These are phyloP conservation scores for Cladosporium sp. DNA, from an alignment of 2,329 filamentous ascomycete genomes.

Conservation along the genomic window DNA sequence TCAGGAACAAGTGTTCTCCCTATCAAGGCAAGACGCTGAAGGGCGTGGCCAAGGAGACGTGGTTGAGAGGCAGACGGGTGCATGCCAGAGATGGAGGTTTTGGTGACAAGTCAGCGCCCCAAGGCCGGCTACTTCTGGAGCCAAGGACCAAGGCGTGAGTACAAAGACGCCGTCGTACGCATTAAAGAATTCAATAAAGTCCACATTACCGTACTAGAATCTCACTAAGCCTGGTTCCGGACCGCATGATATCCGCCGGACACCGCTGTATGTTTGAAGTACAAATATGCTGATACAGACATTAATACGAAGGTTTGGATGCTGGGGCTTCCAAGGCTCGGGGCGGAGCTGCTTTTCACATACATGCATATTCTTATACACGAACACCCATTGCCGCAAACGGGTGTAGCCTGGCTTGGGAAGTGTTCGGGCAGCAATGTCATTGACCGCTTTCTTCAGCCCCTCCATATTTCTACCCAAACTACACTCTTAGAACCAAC, in stretches of 20 bases:
- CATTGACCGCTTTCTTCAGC: slow-evolving; percentile 3
- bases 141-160: slow-evolving; percentile 33
- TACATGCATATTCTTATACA: too few species aligned
- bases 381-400: too few species aligned
- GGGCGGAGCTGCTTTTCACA: too few species aligned
- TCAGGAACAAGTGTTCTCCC: slow-evolving; percentile 87
- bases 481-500: neutral
- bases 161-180: neutral
- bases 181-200: neutral
- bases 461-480: neutral
- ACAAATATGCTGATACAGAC: too few species aligned
- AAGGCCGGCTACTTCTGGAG: slow-evolving; percentile 50
- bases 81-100: slow-evolving; percentile 64
- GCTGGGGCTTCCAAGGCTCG: too few species aligned
- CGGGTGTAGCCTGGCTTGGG: neutral
- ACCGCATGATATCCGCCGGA: too few species aligned
- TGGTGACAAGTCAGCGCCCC: slow-evolving; percentile 51
- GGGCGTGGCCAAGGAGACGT: slow-evolving; percentile 80
- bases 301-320: too few species aligned
- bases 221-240: too few species aligned
- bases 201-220: too few species aligned
- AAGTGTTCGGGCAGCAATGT: slow-evolving; percentile 9
- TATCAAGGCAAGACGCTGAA: slow-evolving; percentile 78
- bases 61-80: slow-evolving; percentile 71
- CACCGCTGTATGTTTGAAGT: too few species aligned